phyloP scores from a whole-genome alignment of 2,329 filamentous ascomycete genomes.

The Myriosclerotinia curreyana region DNA sequence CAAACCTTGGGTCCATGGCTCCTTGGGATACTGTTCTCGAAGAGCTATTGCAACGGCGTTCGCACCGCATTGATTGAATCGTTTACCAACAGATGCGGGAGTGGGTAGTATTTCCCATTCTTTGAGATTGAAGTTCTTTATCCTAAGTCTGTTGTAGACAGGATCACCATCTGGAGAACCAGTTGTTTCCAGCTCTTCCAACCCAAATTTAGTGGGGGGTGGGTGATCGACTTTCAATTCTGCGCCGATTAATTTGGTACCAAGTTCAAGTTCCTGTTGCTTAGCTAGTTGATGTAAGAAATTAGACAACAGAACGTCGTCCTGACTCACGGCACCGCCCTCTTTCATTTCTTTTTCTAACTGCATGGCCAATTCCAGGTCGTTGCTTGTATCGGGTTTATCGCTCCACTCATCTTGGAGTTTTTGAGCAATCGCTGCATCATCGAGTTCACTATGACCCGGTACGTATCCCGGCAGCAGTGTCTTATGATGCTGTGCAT shows the following conservation, averaged over 20 bases:
- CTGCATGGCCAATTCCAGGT: not conserved
- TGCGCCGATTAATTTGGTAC: not conserved
- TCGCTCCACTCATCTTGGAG: not conserved
- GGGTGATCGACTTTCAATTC: slow-evolving; percentile 1
- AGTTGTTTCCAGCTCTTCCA: not conserved
- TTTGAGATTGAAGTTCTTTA: not conserved
- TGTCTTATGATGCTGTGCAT: not conserved
- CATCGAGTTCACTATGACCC: not conserved
- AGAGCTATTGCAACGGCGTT: not conserved
- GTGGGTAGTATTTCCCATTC: slow-evolving; percentile 3
- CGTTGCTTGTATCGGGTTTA: not conserved
- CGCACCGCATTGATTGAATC: not conserved
- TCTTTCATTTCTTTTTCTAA: not conserved
- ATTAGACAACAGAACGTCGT: too few species aligned
- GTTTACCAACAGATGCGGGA: not conserved
- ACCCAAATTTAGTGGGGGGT: not conserved
- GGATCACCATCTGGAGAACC: not conserved
- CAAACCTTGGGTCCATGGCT: not conserved
- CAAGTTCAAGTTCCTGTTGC: too few species aligned
- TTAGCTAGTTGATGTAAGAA: not conserved
- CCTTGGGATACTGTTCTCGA: slow-evolving; percentile 9
- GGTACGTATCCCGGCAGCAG: not conserved
- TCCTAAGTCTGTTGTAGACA: not conserved
- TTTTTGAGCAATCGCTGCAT: not conserved
- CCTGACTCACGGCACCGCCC: too few species aligned